These are phyloP conservation scores for Citropsis articulata DNA, from an alignment of 345 rosid species.

Conservation along the genomic window DNA sequence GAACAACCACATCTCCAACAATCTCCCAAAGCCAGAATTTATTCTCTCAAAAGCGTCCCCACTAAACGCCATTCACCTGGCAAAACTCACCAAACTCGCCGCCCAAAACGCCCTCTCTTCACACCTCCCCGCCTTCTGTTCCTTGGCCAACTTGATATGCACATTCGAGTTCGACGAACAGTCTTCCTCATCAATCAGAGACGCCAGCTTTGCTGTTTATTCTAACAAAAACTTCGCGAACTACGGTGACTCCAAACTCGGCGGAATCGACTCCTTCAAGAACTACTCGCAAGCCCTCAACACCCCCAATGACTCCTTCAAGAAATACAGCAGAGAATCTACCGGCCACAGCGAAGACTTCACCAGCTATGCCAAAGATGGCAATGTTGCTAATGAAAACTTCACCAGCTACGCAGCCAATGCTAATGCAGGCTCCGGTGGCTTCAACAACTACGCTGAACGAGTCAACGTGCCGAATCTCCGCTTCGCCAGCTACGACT, in stretches of 20 bases:
- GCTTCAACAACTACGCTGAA: conserved; percentile 42
- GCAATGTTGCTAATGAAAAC: conserved; percentile 52
- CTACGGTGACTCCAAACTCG: conserved; percentile 38
- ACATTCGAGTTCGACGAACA: conserved; percentile 18
- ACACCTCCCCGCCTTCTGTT: conserved; percentile 51
- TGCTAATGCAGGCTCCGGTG: conserved; percentile 53
- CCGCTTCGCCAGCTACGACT: conserved; percentile 40
- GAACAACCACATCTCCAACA: conserved; percentile 53
- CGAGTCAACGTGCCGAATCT: conserved; percentile 56
- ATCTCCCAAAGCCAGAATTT: conserved; percentile 45
- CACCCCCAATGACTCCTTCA: conserved; percentile 37
- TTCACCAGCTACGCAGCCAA: conserved; percentile 54
- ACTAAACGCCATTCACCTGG: conserved; percentile 40
- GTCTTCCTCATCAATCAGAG: conserved; percentile 2
- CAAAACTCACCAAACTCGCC: conserved; percentile 47
- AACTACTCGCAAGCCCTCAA: conserved; percentile 48
- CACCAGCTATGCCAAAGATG: conserved; percentile 41
- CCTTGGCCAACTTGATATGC: conserved; percentile 59
- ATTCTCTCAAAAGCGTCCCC: conserved; percentile 84
- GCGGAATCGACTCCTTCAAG: conserved; percentile 54
- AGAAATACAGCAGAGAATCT: conserved; percentile 43
- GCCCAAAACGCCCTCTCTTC: conserved; percentile 38
- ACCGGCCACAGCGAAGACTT: conserved; percentile 37
- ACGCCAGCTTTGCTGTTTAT: conserved; percentile 50
- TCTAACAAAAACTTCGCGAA: conserved; percentile 36